Percentiles rank a stretch among this genome's conserved stretches.
These are phyloP conservation scores for Phytopythium kandeliae DNA, from an alignment of 352 stramenopile species.

Conservation along the genomic window DNA sequence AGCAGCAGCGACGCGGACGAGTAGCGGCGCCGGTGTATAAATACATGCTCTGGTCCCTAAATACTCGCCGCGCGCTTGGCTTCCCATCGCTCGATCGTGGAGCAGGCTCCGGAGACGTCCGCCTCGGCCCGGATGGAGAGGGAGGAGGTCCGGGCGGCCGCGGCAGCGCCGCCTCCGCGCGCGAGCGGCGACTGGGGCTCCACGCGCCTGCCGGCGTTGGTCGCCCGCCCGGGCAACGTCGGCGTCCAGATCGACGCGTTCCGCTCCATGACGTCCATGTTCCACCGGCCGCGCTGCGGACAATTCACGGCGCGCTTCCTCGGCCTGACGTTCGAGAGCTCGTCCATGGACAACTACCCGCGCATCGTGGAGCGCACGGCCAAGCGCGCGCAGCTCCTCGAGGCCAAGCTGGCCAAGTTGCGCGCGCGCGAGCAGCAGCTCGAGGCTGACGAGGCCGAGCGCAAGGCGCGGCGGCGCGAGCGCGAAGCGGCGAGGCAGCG, in stretches of 20 bases:
- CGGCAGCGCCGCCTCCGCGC: background rate
- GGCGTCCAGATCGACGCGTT: slow-evolving; percentile 75
- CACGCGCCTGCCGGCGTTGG: slow-evolving; percentile 42
- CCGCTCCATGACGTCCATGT: slow-evolving; percentile 41
- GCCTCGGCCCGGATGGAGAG: slow-evolving; percentile 8
- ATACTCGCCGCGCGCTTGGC: background rate
- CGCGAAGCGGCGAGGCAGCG: slow-evolving; percentile 37
- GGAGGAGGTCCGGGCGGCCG: slow-evolving; percentile 17
- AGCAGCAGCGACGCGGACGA: slow-evolving; percentile 22
- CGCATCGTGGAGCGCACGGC: slow-evolving; percentile 54
- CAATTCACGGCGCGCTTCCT: slow-evolving; percentile 72
- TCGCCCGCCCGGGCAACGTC: slow-evolving; percentile 61
- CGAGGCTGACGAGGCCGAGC: slow-evolving; percentile 27
- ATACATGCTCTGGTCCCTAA: slow-evolving; percentile 11
- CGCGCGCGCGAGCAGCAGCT: slow-evolving; percentile 37
- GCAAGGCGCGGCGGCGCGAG: slow-evolving; percentile 28
- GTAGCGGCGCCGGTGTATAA: slow-evolving; percentile 21
- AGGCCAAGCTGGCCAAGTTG: slow-evolving; percentile 45
- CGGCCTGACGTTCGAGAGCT: slow-evolving; percentile 53
- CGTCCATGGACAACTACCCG: slow-evolving; percentile 65
- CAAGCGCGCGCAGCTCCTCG: slow-evolving; percentile 29
- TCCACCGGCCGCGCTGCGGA: slow-evolving; percentile 45
- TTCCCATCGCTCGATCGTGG: too few species aligned
- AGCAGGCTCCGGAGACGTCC: too few species aligned
- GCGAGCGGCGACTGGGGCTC: slow-evolving; percentile 7